Base-by-base conservation (phyloP, 2,329 filamentous ascomycete genomes). In the Fusarium avenaceum region DNA sequence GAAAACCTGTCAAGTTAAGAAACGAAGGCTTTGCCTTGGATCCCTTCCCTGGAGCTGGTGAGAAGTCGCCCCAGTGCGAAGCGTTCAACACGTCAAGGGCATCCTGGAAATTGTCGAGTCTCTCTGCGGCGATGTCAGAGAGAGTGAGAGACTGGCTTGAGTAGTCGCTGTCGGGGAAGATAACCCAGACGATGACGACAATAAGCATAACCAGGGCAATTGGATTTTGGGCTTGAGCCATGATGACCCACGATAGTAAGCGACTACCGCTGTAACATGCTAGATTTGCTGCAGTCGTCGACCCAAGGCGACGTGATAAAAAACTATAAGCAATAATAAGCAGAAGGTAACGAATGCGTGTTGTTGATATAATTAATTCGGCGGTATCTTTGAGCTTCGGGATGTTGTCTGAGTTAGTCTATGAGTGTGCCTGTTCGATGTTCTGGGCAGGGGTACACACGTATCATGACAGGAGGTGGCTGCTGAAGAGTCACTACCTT, bases 1-100 rank as follows among this genome's bases (percentile, higher is more conserved):
- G 87, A 64, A 96, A 89, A 1, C 95, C 95, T 4, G 92, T 92
- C 51, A 97, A 81, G 71, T 93, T 93, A 61, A 94, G 79, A 65
- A 85, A 89, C 24, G 79, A 81, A 15, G 75, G 88, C 38, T 79
- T 80, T 13, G 69, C 45, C 46, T 65, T 68, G 22, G 67, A 60
- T 17, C 61, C 70, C 20, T 71, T 71, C 17, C 77, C 72, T 40
- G 69, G 59, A 11, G 72, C 76, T 13, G 87, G 87, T 17, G 79
- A 71, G 74, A 90, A 90, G 75, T 89, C 87, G 49, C 85, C 86
- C 87, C 87, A 90, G 65, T 73, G 76, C 19, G 87, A 87, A 57
- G 77, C 77, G 73, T 89, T 88, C 40, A 90, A 78, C 19, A 87
- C 78, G 49, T 80, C 76, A 63, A 87, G 85, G 3, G 86, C 83